Evolutionary conservation across 2,329 filamentous ascomycete genomes (phyloP).

Genomic region (Cladobotryum mycophilum): DNA sequence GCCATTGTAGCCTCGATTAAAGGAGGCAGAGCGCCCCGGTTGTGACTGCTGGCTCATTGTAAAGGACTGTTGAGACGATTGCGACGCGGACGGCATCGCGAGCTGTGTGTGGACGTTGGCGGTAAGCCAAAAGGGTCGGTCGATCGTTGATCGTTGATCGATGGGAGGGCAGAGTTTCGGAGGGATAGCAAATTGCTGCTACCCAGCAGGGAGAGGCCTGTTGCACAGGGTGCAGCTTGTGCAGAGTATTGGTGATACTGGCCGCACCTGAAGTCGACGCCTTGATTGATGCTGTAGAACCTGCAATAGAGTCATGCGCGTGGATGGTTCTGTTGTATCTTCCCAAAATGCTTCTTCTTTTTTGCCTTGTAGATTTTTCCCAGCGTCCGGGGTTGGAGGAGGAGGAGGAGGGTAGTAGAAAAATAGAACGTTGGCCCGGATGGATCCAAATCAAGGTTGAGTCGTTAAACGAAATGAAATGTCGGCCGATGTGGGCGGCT

Average conservation of each 20-base stretch:
- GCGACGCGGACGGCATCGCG: constrained; percentile 38
- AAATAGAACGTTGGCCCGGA: not conserved
- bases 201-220: not conserved
- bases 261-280: no score
- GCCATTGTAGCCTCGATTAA: constrained; percentile 28
- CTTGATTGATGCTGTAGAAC: no score
- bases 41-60: constrained; percentile 51
- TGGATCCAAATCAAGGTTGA: not conserved
- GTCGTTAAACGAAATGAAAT: constrained; percentile 6
- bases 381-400: not conserved
- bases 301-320: no score
- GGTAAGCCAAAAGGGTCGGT: not conserved
- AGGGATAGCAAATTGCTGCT: not conserved
- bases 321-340: no score
- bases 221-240: constrained; percentile 7
- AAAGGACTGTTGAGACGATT: constrained; percentile 52
- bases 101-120: not conserved
- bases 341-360: not conserved
- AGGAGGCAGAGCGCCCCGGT: constrained; percentile 31
- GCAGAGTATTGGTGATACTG: constrained; percentile 1
- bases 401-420: not conserved
- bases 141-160: not conserved
- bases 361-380: no score
- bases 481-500: constrained; percentile 5
- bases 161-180: not conserved